These are phyloP conservation scores for Ceratocystis eucalypticola DNA, from an alignment of 2,329 filamentous ascomycete species.

Conservation along the genomic window DNA sequence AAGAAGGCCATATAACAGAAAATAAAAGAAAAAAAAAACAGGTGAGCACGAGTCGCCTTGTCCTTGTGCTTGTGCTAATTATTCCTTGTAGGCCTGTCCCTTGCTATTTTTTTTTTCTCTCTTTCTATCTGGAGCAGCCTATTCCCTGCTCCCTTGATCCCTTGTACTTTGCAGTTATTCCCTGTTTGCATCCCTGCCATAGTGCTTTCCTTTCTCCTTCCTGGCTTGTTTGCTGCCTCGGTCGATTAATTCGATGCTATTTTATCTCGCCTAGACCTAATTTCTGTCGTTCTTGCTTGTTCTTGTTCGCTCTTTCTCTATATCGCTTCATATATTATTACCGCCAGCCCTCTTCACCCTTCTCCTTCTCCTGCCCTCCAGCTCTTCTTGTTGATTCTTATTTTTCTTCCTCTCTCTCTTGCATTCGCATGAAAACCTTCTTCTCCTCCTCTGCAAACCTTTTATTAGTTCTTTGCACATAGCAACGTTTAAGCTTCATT, in stretches of 20 bases:
- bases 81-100: not conserved
- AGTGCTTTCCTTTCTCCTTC: not conserved
- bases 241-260: not conserved
- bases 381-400: not conserved
- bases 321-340: slow-evolving; percentile 8
- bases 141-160: not conserved
- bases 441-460: not conserved
- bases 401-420: not conserved
- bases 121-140: not conserved
- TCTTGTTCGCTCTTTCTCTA: not conserved
- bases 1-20: not conserved
- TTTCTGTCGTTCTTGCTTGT: not conserved
- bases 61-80: too few species aligned
- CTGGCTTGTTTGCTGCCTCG: not conserved
- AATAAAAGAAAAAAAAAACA: too few species aligned
- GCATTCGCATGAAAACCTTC: not conserved
- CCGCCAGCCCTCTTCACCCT: not conserved
- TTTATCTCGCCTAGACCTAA: not conserved
- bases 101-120: too few species aligned
- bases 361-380: not conserved
- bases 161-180: not conserved
- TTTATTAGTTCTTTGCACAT: slow-evolving; percentile 1
- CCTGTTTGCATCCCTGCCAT: slow-evolving; percentile 4
- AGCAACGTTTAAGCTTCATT: not conserved
- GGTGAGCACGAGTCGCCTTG: too few species aligned